A percentile compares a stretch with the other conserved stretches of the same genome.
phyloP scores from a whole-genome alignment of 2,329 filamentous ascomycete species.

The Triangularia setosa region DNA sequence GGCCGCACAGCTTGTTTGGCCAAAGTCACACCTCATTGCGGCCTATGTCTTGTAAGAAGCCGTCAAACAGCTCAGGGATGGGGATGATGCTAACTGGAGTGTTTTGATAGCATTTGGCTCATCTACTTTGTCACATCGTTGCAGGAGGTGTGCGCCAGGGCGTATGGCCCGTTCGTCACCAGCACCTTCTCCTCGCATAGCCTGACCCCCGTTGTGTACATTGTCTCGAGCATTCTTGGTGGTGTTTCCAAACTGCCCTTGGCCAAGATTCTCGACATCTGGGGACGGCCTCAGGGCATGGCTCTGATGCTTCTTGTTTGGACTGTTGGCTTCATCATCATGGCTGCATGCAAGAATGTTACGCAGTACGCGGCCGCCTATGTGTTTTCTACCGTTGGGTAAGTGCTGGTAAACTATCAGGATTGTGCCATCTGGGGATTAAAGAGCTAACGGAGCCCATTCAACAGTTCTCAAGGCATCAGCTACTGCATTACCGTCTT shows the following conservation, averaged over 20 bases:
- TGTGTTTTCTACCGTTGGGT: conserved; percentile 64
- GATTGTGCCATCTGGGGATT: neutral
- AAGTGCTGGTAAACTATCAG: conserved; percentile 19
- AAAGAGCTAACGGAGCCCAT: neutral
- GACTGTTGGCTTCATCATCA: conserved; percentile 57
- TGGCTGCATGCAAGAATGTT: conserved; percentile 59
- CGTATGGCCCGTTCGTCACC: conserved; percentile 46
- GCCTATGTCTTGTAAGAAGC: conserved; percentile 16
- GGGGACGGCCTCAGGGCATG: conserved; percentile 63
- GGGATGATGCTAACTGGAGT: neutral
- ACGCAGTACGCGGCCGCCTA: conserved; percentile 60
- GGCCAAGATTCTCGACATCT: conserved; percentile 65
- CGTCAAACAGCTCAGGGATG: neutral
- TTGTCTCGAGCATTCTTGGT: conserved; percentile 52
- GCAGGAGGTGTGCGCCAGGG: conserved; percentile 36
- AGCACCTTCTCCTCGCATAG: conserved; percentile 51
- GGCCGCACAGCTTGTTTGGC: conserved; percentile 16
- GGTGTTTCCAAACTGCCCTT: conserved; percentile 62
- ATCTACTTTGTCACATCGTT: conserved; percentile 40
- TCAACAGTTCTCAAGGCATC: conserved; percentile 44
- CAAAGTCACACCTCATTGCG: conserved; percentile 13
- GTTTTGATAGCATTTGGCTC: conserved; percentile 35
- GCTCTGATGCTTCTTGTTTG: conserved; percentile 50
- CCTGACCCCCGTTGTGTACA: conserved; percentile 49
- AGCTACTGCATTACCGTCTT: conserved; percentile 60